Evolutionary conservation across 176 grass and related monocot genomes (phyloP), one percentile per base, ranked within the genome.

Genomic region (Eragrostis nindensis): DNA sequence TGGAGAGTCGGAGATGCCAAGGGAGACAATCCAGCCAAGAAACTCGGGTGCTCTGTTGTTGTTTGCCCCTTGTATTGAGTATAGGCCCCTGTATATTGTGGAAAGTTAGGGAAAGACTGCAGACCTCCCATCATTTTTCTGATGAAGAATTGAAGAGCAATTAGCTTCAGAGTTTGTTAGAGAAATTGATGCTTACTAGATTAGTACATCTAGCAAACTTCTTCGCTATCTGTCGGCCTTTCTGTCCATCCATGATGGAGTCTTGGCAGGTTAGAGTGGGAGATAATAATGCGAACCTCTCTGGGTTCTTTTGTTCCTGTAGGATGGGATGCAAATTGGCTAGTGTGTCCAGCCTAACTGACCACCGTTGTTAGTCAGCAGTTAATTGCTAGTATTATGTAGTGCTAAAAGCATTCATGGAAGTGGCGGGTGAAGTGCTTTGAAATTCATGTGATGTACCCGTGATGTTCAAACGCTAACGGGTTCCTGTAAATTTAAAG

Each of bases 31-130:
- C 90, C 90, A 73, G 66, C 87, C 65, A 61, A 81, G 90, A 78
- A 95, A 88, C 68, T 80, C 75, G 62, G 66, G 66, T 65, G 83
- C 62, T 77, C 76, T 84, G 84, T 57, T 70, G 80, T 82, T 79
- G 52, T 70, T 69, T 81, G 80, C 67, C 81, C 89, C 86, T 76
- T 88, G 74, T 85, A 85, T 74, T 61, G 86, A 88, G 87, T 88
- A 92, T 82, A 73, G 84, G 84, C 83, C 83, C 86, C 80, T 97
- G 91, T 97, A 93, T 91, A 97, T 97, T 93, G 70, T 76, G 82
- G 90, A 88, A 90, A 88, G 74, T 68, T 41, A 85, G 68, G 77
- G 46, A 70, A 85, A 89, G 77, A 86, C 60, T 49, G 26, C 69
- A 83, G 75, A 52, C 69, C 83, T 83, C 66, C 75, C 86, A 71